Percentiles rank a stretch among this genome's conserved stretches.
Evolutionary conservation across 805 yeast species (phyloP).

Genomic region (Zygosaccharomyces pseudorouxii): DNA sequence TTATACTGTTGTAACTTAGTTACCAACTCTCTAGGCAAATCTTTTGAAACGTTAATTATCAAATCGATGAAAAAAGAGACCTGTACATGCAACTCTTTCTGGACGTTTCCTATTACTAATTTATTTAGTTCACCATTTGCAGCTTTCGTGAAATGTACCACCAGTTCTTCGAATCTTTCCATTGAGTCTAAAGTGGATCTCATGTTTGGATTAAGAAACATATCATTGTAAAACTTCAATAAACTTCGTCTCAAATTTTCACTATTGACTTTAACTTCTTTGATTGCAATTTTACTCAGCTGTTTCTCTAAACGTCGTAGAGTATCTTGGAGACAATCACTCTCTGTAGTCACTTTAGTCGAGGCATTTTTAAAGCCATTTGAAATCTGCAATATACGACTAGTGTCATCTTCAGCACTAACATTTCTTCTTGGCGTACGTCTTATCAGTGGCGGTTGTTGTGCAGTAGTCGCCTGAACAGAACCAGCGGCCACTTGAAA

Average conservation of each 20-base stretch:
- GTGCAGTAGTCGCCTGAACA: constrained; percentile 23
- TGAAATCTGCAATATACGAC: constrained; percentile 14
- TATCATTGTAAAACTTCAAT: constrained; percentile 57
- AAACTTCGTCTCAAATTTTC: constrained; percentile 54
- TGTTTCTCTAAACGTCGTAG: constrained; percentile 39
- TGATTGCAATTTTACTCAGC: constrained; percentile 46
- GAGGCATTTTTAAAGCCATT: constrained; percentile 5
- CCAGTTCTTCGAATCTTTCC: constrained; percentile 41
- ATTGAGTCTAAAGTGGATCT: constrained; percentile 29
- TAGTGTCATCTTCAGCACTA: constrained; percentile 8
- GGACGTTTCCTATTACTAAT: constrained; percentile 28
- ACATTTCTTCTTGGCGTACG: constrained; percentile 4
- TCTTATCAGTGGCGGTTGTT: constrained; percentile 4
- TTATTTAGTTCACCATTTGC: constrained; percentile 51
- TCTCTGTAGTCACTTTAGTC: constrained; percentile 18
- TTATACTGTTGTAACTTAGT: constrained; percentile 43
- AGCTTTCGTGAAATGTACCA: constrained; percentile 48
- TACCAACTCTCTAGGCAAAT: constrained; percentile 21
- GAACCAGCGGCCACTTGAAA: constrained; percentile 40
- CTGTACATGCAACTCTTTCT: constrained; percentile 25
- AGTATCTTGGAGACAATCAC: constrained; percentile 36
- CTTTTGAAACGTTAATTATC: constrained; percentile 16
- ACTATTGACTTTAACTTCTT: constrained; percentile 32
- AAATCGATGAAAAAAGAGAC: constrained; percentile 25
- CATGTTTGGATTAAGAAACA: constrained; percentile 42